Conservation (phyloP, 1,284 basidiomycete genomes). For the Pseudozyma thailandica region DNA sequence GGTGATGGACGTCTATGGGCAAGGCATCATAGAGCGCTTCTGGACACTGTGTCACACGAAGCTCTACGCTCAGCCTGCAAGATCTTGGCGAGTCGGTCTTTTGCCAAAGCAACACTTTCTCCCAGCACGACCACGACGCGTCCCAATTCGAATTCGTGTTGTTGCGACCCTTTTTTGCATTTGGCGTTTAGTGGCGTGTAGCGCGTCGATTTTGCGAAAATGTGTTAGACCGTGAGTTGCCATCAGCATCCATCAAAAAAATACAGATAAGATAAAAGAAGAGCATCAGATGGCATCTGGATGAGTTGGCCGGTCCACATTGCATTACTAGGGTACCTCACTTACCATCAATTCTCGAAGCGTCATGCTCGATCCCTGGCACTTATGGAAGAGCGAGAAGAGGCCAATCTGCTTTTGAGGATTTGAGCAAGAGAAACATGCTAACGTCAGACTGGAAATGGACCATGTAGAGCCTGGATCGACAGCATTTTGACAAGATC, state of each 20-base stretch:
- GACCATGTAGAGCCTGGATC: no score
- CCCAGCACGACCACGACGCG: constrained; percentile 9
- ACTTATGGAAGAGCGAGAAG: no score
- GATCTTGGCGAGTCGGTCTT: no score
- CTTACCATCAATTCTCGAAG: no score
- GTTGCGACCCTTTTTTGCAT: neutral
- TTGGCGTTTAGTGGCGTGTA: constrained; percentile 22
- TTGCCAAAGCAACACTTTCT: constrained; percentile 12
- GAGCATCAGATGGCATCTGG: neutral
- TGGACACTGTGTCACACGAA: neutral
- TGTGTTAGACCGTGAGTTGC: constrained; percentile 1
- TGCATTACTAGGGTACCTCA: no score
- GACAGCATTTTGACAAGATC: neutral
- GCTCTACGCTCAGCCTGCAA: no score
- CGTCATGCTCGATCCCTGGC: no score
- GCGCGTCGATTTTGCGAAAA: constrained; percentile 3
- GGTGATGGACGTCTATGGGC: no score
- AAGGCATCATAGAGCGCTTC: no score
- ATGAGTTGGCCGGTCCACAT: neutral
- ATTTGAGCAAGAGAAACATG: no score
- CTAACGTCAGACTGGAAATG: no score
- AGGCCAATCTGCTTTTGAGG: no score
- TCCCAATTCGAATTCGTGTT: constrained; percentile 1
- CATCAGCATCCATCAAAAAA: neutral
- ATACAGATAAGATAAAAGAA: neutral